Conservation (phyloP, 2,329 filamentous ascomycete species). For the Colletotrichum cuscutae region DNA sequence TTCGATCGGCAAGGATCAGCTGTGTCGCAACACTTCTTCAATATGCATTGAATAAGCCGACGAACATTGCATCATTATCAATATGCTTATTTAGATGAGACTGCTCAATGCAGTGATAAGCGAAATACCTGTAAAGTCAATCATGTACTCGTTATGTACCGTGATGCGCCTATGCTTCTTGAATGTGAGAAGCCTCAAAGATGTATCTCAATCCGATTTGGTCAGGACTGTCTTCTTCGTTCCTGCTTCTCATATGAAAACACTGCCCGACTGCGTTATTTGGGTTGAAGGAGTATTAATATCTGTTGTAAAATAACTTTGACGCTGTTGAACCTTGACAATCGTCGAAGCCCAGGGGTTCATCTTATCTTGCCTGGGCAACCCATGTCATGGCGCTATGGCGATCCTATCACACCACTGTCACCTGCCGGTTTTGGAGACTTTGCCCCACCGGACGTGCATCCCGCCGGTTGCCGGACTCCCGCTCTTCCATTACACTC, state of each 20-base stretch:
- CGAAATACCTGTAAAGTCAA: neutral
- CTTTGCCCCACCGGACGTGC: neutral
- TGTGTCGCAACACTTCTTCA: no score
- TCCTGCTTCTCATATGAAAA: neutral
- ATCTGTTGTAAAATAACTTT: neutral
- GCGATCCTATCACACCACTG: neutral
- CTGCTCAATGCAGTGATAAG: neutral
- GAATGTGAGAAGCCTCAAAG: neutral
- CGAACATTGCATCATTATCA: neutral
- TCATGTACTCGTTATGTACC: no score
- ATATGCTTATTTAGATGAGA: neutral
- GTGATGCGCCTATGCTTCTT: neutral
- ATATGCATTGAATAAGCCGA: no score
- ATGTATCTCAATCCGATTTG: neutral
- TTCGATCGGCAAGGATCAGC: neutral
- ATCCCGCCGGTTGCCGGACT: neutral
- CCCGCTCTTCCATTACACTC: neutral
- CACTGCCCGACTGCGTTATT: neutral
- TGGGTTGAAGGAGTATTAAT: neutral
- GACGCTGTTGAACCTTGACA: neutral
- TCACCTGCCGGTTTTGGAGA: slow-evolving; percentile 2
- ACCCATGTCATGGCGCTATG: neutral
- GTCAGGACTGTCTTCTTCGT: neutral
- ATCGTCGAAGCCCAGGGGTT: neutral
- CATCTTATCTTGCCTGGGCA: neutral